These are phyloP conservation scores for Capniomyces stellatus DNA, from an alignment of 371 early-diverging fungal genomes.

Conservation along the genomic window DNA sequence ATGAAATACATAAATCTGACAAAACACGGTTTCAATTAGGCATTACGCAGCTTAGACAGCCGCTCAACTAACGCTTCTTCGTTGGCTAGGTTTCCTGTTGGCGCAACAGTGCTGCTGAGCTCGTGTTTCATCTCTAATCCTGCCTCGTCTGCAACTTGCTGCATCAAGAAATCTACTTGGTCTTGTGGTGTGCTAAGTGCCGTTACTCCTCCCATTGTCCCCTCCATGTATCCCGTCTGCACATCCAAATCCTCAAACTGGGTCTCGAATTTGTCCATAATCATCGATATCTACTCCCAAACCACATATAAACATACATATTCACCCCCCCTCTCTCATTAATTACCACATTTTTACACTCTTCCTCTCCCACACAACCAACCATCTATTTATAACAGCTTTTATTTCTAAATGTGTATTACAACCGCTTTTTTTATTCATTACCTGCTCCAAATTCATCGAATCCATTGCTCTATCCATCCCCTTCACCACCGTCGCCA, in stretches of 20 bases:
- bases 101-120: constrained; percentile 27
- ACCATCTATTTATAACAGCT: neutral
- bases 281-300: constrained; percentile 69
- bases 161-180: constrained; percentile 81
- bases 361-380: no score
- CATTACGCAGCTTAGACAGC: constrained; percentile 39
- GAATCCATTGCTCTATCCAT: constrained; percentile 81
- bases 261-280: constrained; percentile 87
- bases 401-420: constrained; percentile 81
- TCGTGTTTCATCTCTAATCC: constrained; percentile 62
- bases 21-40: constrained; percentile 11
- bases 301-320: neutral
- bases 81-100: constrained; percentile 21
- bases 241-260: constrained; percentile 91
- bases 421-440: no score
- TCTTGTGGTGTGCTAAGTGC: constrained; percentile 72
- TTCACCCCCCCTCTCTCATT: neutral
- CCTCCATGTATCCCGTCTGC: constrained; percentile 82
- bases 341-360: neutral
- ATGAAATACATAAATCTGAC: no score
- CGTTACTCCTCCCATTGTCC: constrained; percentile 70
- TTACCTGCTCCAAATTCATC: constrained; percentile 89
- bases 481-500: constrained; percentile 72
- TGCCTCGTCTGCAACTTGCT: constrained; percentile 85
- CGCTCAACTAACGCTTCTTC: constrained; percentile 51